Evolutionary conservation across 1,284 basidiomycete genomes (phyloP), one percentile per base, ranked within the genome.

Genomic region (Microbotryum silenes-acaulis): DNA sequence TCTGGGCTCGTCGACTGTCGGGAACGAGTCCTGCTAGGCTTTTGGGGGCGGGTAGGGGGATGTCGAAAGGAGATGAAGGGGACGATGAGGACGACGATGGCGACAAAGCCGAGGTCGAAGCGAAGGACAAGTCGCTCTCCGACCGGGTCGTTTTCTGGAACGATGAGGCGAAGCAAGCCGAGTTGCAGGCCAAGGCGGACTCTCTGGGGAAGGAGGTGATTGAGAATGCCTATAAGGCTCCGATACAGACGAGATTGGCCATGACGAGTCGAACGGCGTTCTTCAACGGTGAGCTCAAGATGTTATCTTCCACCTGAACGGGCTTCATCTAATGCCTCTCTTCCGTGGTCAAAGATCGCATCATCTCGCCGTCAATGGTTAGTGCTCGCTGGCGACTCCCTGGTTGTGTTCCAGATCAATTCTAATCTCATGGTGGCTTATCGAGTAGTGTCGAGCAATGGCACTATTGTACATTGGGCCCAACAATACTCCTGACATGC

Each of bases 381-480:
- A 72, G 88, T 77, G 59, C 56, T 54, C 59, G 61, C 57, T 44
- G 33, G 29, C 9, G 2, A 3, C 5, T 4, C 2, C 25, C 6
- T 50, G 4, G 7, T 2, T 29, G 18, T 33, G 23, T 66, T 23
- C 53, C 25, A 25, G 31, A 18, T 31, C 21, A 21, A 18, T 18
- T 31, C 29, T 47, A 37, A n/a, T 44, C 4, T 42, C 12, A 16
- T 44, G 1, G 20, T 33, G 1, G n/a, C 51, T 21, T 10, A 21
- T 16, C 8, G 20, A 18, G 16, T 67, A 94, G 91, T 94, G 97
- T 88, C 88, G 94, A 49, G 91, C 93, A 1, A 97, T 97, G 93
- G 92, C 93, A 2, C 93, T 97, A 71, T 79, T 97, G 61, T 97
- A 97, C 77, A 87, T 97, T 65, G 94, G 94, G 1, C 92, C 93